These are phyloP conservation scores for Lodderomyces orthopsilosis DNA, from an alignment of 1,139 yeast genomes.

Conservation along the genomic window DNA sequence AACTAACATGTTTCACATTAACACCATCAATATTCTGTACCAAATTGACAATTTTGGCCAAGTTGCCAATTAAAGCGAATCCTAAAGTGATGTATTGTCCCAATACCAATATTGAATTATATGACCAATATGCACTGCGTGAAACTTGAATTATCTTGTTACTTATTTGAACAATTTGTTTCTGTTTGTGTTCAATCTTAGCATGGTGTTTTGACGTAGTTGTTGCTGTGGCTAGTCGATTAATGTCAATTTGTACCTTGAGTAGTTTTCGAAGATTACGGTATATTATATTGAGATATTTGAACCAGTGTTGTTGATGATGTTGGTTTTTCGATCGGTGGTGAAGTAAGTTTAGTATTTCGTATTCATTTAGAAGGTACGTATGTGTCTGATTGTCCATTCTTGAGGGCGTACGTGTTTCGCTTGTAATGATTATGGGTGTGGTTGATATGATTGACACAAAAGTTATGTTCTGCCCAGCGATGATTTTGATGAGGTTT, in stretches of 20 bases:
- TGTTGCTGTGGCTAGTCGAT: slow-evolving; percentile 13
- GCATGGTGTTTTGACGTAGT: slow-evolving; percentile 5
- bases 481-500: not conserved
- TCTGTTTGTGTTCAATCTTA: slow-evolving; percentile 13
- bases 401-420: not conserved
- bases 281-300: slow-evolving; percentile 58
- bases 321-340: slow-evolving; percentile 80
- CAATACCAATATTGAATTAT: slow-evolving; percentile 65
- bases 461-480: not conserved
- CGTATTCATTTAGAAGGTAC: slow-evolving; percentile 42
- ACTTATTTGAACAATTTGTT: slow-evolving; percentile 23
- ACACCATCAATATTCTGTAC: slow-evolving; percentile 23
- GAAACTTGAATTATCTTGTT: slow-evolving; percentile 39
- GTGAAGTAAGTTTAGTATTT: slow-evolving; percentile 57
- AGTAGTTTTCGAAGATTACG: slow-evolving; percentile 49
- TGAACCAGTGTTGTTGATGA: slow-evolving; percentile 76
- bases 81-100: slow-evolving; percentile 82
- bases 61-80: slow-evolving; percentile 58
- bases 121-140: slow-evolving; percentile 51
- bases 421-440: not conserved
- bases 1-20: not conserved
- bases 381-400: slow-evolving; percentile 14
- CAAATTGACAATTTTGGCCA: slow-evolving; percentile 45
- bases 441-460: not conserved
- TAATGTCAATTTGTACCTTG: slow-evolving; percentile 20